phyloP scores from a whole-genome alignment of 805 yeast genomes.

The Yamadazyma tumulicola region DNA sequence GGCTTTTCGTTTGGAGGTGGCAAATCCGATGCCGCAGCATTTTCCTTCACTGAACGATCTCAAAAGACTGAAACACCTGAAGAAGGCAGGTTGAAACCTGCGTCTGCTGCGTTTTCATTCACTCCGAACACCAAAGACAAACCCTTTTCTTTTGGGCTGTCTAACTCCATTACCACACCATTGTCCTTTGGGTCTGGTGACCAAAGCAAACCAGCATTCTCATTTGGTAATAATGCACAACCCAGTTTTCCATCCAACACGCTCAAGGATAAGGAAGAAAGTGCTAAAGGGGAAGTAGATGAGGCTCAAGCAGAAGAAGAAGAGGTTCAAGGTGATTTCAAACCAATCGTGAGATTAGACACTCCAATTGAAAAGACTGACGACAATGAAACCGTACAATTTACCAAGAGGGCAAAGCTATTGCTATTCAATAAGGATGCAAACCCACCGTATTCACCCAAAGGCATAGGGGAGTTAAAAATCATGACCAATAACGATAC shows the following conservation, averaged over 20 bases:
- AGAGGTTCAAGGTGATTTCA: slow-evolving; percentile 38
- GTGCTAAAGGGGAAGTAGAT: slow-evolving; percentile 19
- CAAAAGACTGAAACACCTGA: no score
- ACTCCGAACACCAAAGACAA: slow-evolving; percentile 4
- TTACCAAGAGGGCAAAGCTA: slow-evolving; percentile 68
- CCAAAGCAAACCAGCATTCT: slow-evolving; percentile 17
- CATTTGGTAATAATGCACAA: slow-evolving; percentile 14
- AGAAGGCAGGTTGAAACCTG: no score
- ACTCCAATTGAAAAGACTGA: slow-evolving; percentile 55
- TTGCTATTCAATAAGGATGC: slow-evolving; percentile 51
- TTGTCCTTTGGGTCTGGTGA: slow-evolving; percentile 20
- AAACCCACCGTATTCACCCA: slow-evolving; percentile 47
- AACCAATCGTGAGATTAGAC: slow-evolving; percentile 14
- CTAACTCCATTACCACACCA: slow-evolving; percentile 12
- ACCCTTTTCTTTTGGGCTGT: neutral
- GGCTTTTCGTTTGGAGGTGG: neutral
- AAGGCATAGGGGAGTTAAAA: slow-evolving; percentile 83
- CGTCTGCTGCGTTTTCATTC: slow-evolving; percentile 18
- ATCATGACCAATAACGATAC: slow-evolving; percentile 60
- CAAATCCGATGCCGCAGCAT: slow-evolving; percentile 10
- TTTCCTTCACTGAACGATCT: no score
- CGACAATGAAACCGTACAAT: slow-evolving; percentile 54
- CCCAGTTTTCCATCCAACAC: slow-evolving; percentile 19
- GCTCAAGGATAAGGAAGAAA: slow-evolving; percentile 2
- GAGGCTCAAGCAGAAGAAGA: slow-evolving; percentile 43